Base-by-base conservation (phyloP, 176 grass and related monocot genomes). In the Rhynchospora pubera region DNA sequence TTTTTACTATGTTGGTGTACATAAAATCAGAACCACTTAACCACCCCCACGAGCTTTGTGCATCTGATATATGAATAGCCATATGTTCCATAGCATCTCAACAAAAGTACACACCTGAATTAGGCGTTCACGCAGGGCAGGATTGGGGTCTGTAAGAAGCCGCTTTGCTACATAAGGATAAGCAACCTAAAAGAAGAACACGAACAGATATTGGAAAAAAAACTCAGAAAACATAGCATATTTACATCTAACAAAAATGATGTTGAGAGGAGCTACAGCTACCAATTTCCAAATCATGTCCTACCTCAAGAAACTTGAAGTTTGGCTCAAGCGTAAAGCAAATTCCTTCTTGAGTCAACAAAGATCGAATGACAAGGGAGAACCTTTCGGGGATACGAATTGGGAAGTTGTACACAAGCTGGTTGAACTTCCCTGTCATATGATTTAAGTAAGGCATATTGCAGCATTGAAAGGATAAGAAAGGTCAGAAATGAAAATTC, bases 251-350 rank as follows among this genome's bases (percentile, higher is more conserved):
- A 39, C 34, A 62, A 44, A 5, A 80, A 57, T 51, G 7, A 81
- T 24, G 34, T 70, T 18, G 18, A 46, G 23, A 63, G 15, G 32
- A 52, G 9, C 66, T 76, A 7, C 18, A 72, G 50, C 16, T 43
- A 65, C 62, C 9, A 61, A 81, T 83, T 87, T 52, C 44, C 32
- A 64, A 72, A 46, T 50, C 50, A 86, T 60, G 32, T 5, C 19
- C 81, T 89, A 94, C 95, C 95, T 98, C 95, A 82, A 98, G 95
- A 92, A 98, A 94, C 81, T 98, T 98, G 79, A 98, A 98, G 83
- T 98, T 87, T 9, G 89, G 95, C 84, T 98, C 56, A 11, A 98
- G 85, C 24, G 92, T 94, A 79, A 98, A 94, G 76, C 95, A 98
- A 78, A 98, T 98, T 85, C 95, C 92, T 93, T 98, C 92, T 67